phyloP scores from a whole-genome alignment of 179 eudicot species.

The Silene coronaria region DNA sequence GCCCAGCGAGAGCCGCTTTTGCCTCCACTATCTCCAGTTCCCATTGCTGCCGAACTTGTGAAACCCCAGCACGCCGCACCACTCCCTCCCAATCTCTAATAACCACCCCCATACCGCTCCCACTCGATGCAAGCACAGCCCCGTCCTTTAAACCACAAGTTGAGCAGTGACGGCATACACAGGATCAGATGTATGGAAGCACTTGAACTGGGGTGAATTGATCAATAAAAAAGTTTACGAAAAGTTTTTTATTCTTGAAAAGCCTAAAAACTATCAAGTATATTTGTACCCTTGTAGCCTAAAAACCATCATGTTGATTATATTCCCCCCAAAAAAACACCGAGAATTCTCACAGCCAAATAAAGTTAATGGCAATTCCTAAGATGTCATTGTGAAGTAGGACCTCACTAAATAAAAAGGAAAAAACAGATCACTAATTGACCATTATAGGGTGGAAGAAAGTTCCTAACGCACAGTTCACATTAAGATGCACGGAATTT shows the following conservation, averaged over 20 bases:
- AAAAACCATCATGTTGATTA: no score
- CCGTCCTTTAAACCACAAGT: not conserved
- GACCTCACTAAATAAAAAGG: not conserved
- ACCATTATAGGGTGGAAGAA: constrained; percentile 4
- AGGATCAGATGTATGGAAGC: constrained; percentile 1
- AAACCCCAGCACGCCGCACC: no score
- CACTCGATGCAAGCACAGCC: no score
- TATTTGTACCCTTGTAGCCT: no score
- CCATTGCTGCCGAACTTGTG: no score
- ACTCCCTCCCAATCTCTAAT: no score
- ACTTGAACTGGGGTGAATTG: not conserved
- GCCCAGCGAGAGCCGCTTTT: no score
- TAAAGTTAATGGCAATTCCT: not conserved
- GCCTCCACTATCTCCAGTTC: no score
- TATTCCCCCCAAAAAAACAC: not conserved
- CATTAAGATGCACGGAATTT: not conserved
- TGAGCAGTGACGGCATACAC: not conserved
- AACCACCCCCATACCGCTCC: no score
- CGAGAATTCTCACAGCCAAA: not conserved
- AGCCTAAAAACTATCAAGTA: no score
- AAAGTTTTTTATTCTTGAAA: not conserved
- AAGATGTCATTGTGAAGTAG: not conserved
- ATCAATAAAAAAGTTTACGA: not conserved
- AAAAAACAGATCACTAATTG: constrained; percentile 3
- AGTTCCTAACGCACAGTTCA: constrained; percentile 4